Percentiles rank a stretch among this genome's conserved stretches.
These are phyloP conservation scores for Globisporangium yorkense DNA, from an alignment of 352 stramenopile genomes.

Conservation along the genomic window DNA sequence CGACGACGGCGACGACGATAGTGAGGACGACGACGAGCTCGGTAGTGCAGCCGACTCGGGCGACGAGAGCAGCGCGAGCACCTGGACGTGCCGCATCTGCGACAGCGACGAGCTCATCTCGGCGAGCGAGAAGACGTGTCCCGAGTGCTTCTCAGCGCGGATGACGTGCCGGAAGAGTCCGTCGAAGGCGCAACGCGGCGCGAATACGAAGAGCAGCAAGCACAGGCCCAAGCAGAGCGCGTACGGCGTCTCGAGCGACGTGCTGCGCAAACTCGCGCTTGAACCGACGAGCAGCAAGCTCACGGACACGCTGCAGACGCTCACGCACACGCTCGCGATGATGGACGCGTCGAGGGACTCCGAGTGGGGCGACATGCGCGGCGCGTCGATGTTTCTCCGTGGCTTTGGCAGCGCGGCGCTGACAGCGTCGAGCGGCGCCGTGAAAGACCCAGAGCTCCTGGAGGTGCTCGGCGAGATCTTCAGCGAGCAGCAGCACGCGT, in stretches of 20 bases:
- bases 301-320: slow-evolving; percentile 58
- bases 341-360: slow-evolving; percentile 76
- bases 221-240: slow-evolving; percentile 28
- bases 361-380: slow-evolving; percentile 55
- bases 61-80: slow-evolving; percentile 11
- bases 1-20: slow-evolving; percentile 22
- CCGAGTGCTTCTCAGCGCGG: slow-evolving; percentile 27
- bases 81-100: slow-evolving; percentile 31
- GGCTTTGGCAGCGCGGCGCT: slow-evolving; percentile 28
- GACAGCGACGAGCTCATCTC: slow-evolving; percentile 12
- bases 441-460: slow-evolving; percentile 59
- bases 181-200: slow-evolving; percentile 20
- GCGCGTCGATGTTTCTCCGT: slow-evolving; percentile 47
- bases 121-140: slow-evolving; percentile 22
- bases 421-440: slow-evolving; percentile 18
- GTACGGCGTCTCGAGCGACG: slow-evolving; percentile 65
- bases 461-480: slow-evolving; percentile 50
- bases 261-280: slow-evolving; percentile 42
- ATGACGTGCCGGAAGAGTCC: slow-evolving; percentile 18
- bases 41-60: slow-evolving; percentile 14
- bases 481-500: slow-evolving; percentile 24
- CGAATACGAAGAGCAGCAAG: slow-evolving; percentile 23
- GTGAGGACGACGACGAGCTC: slow-evolving; percentile 13
- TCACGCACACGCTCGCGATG: slow-evolving; percentile 83
- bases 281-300: slow-evolving; percentile 49